These are phyloP conservation scores for Pythium rishiriense DNA, from an alignment of 352 stramenopile species.

Conservation along the genomic window DNA sequence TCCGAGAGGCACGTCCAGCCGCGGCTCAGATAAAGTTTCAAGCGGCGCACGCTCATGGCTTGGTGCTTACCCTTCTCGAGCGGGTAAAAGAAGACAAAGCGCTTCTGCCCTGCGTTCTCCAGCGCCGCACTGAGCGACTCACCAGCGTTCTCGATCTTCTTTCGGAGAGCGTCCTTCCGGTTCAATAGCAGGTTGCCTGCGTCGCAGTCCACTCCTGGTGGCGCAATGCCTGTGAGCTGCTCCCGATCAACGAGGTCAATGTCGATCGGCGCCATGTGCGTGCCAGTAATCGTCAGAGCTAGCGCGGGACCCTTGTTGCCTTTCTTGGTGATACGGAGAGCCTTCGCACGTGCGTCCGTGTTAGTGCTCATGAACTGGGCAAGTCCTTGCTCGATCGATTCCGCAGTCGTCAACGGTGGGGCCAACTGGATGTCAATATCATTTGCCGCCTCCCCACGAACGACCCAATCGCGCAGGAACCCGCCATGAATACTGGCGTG, in stretches of 20 bases:
- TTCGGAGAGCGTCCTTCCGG: slow-evolving; percentile 8
- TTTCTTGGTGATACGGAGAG: slow-evolving; percentile 4
- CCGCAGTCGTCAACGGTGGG: slow-evolving; percentile 19
- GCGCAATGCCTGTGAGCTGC: not conserved
- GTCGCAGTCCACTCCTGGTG: slow-evolving; percentile 27
- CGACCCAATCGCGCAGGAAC: slow-evolving; percentile 33
- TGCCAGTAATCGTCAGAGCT: slow-evolving; percentile 5
- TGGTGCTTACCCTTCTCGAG: slow-evolving; percentile 7
- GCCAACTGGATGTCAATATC: slow-evolving; percentile 29
- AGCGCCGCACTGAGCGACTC: slow-evolving; percentile 11
- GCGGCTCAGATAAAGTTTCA: slow-evolving; percentile 28
- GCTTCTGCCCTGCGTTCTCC: slow-evolving; percentile 15
- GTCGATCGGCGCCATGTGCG: slow-evolving; percentile 7
- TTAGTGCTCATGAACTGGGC: not conserved
- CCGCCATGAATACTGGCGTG: slow-evolving; percentile 21
- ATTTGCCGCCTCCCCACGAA: slow-evolving; percentile 25
- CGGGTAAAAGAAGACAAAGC: slow-evolving; percentile 29
- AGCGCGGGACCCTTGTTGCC: slow-evolving; percentile 21
- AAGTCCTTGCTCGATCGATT: slow-evolving; percentile 12
- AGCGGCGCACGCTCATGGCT: slow-evolving; percentile 8
- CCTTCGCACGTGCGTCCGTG: not conserved
- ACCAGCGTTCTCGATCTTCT: slow-evolving; percentile 22
- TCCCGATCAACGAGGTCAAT: slow-evolving; percentile 27
- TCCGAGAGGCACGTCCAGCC: slow-evolving; percentile 31
- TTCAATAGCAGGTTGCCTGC: slow-evolving; percentile 31